Evolutionary conservation across 805 yeast species (phyloP), one percentile per base, ranked within the genome.

Genomic region (Pichia scutulata): DNA sequence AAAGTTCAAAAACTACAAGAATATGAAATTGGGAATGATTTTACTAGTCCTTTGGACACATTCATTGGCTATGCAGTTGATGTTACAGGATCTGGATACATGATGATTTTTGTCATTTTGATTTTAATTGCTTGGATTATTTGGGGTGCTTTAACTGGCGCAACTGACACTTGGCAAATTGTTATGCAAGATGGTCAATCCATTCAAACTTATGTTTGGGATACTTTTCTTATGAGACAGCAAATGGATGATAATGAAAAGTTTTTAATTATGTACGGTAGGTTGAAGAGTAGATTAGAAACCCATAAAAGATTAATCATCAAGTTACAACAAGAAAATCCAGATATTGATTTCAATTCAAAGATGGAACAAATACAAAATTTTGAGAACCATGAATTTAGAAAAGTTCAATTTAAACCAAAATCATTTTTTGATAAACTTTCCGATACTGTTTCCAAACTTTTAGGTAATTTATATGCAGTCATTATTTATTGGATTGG

Each of bases 181-280:
- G 66, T 66, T 3, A 70, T 70, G 70, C 71, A 70, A 53, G 73
- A 70, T 56, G 72, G 71, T 19, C 70, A 68, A 50, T 68, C 73
- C 1, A 65, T 70, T 46, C 73, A 69, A 54, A 55, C 68, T 46
- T 70, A 70, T 52, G 50, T 67, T 25, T 70, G 72, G 69, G 72
- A 70, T 52, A 69, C 73, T 2, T 53, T 70, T n/a, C 52, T 70
- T 47, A 70, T 67, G 69, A 62, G 74, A 56, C 73, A 70, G 48
- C 73, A 70, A 48, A 45, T 58, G 37, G 63, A 60, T 54, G 68
- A 53, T 54, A 56, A 49, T 52, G 63, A 50, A 49, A 64, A 21
- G 56, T 62, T 58, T 60, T 60, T 54, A 56, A 63, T 46, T 43
- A 54, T 47, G 21, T 60, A 39, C 47, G 69, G 55, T 47, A 65